These are phyloP conservation scores for Bathelium albidoporum DNA, from an alignment of 495 filamentous ascomycete genomes.

Conservation along the genomic window DNA sequence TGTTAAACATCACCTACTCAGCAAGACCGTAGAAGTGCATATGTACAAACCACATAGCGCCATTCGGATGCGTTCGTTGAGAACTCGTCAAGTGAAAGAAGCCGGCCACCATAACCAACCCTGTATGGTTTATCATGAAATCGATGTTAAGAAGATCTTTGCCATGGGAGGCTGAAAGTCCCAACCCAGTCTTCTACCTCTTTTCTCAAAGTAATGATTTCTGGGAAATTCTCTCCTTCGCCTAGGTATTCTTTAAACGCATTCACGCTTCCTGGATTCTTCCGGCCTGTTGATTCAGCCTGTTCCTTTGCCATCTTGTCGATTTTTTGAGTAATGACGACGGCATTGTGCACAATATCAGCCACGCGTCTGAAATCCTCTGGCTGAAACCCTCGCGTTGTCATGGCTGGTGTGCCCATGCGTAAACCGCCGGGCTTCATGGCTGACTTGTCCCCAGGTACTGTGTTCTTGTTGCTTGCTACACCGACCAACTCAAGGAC, in stretches of 20 bases:
- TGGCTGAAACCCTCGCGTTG: constrained; percentile 78
- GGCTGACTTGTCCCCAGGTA: constrained; percentile 95
- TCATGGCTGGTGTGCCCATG: constrained; percentile 97
- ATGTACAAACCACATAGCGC: background rate
- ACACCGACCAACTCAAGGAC: constrained; percentile 97
- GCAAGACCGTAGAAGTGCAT: background rate
- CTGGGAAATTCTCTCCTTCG: constrained; percentile 68
- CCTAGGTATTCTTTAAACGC: constrained; percentile 77
- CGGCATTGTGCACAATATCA: constrained; percentile 85
- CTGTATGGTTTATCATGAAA: background rate
- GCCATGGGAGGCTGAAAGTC: constrained; percentile 84
- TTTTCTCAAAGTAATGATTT: constrained; percentile 75
- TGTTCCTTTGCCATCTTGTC: constrained; percentile 70
- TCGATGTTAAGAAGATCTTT: constrained; percentile 23
- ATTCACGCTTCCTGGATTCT: constrained; percentile 69
- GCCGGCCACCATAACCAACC: background rate
- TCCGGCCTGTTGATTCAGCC: constrained; percentile 66
- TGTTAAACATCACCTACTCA: background rate
- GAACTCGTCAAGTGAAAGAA: background rate
- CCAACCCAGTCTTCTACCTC: constrained; percentile 96
- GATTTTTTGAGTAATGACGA: constrained; percentile 70
- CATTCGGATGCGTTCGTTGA: background rate
- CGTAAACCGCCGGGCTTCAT: constrained; percentile 90
- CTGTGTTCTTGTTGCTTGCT: constrained; percentile 98
- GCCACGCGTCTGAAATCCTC: constrained; percentile 84